Conservation (phyloP, 106 monocot genomes). For the Ottelia alismoides region DNA sequence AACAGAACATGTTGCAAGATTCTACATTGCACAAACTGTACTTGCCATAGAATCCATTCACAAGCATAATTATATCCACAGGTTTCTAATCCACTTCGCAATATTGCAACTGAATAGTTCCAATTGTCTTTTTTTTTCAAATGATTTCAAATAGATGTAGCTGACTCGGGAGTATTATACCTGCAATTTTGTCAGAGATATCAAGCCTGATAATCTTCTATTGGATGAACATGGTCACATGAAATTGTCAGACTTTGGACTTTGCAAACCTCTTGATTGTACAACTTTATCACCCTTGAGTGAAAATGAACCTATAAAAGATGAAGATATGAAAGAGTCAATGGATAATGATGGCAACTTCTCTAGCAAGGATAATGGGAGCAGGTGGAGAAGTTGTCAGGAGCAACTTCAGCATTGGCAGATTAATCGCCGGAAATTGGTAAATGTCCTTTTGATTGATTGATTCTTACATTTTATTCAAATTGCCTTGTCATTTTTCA, state of each 20-base stretch:
- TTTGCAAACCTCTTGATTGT: constrained; percentile 95
- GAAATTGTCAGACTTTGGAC: constrained; percentile 96
- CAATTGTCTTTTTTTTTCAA: no score
- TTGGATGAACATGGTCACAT: constrained; percentile 96
- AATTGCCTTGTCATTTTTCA: no score
- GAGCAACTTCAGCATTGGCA: constrained; percentile 99
- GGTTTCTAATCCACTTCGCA: no score
- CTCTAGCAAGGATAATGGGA: constrained; percentile 37
- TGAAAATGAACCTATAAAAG: constrained; percentile 81
- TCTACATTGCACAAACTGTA: constrained; percentile 93
- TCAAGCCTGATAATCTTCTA: constrained; percentile 96
- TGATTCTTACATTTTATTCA: no score
- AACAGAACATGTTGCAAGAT: constrained; percentile 84
- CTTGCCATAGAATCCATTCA: constrained; percentile 98
- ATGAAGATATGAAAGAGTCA: constrained; percentile 76
- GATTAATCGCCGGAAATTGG: constrained; percentile 86
- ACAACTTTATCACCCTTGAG: constrained; percentile 77
- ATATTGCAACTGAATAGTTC: no score
- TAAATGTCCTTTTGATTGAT: constrained; percentile 13
- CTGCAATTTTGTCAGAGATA: no score
- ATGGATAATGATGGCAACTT: constrained; percentile 89
- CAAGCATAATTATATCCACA: constrained; percentile 94
- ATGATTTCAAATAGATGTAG: no score
- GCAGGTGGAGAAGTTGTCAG: constrained; percentile 68
- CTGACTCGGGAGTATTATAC: no score